These are phyloP conservation scores for Hirschioporus abietinus DNA, from an alignment of 768 basidiomycete species.

Conservation along the genomic window DNA sequence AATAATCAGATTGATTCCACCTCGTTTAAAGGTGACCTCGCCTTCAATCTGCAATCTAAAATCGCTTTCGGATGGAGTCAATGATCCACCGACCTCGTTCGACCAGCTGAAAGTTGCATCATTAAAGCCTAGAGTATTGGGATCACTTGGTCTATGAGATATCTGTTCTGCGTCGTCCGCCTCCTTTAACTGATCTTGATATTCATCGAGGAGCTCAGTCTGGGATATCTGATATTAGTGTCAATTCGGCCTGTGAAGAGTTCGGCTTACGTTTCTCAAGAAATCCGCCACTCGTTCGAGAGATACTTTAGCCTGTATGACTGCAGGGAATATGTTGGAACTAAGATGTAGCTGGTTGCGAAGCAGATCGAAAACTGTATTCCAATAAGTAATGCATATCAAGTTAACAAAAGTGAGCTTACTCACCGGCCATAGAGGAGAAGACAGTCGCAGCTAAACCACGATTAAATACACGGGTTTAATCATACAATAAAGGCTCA, in stretches of 20 bases:
- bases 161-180: conserved; percentile 2
- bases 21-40: conserved; percentile 26
- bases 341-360: conserved; percentile 41
- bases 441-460: conserved; percentile 30
- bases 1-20: conserved; percentile 15
- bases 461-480: background rate
- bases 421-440: conserved; percentile 29
- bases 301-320: conserved; percentile 51
- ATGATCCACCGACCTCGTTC: conserved; percentile 26
- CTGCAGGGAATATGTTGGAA: conserved; percentile 26
- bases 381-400: conserved; percentile 34
- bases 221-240: conserved; percentile 11
- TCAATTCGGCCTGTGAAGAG: conserved; percentile 2
- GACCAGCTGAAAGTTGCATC: conserved; percentile 58
- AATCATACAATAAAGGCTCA: conserved; percentile 1
- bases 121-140: conserved; percentile 41
- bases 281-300: conserved; percentile 52
- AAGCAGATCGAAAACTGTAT: conserved; percentile 55
- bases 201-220: conserved; percentile 46
- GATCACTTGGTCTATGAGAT: background rate
- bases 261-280: conserved; percentile 25
- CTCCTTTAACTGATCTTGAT: conserved; percentile 17
- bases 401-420: conserved; percentile 29
- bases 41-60: conserved; percentile 48
- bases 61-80: conserved; percentile 38